Conservation (phyloP, 1,139 yeast genomes). For the Candida dubliniensis region DNA sequence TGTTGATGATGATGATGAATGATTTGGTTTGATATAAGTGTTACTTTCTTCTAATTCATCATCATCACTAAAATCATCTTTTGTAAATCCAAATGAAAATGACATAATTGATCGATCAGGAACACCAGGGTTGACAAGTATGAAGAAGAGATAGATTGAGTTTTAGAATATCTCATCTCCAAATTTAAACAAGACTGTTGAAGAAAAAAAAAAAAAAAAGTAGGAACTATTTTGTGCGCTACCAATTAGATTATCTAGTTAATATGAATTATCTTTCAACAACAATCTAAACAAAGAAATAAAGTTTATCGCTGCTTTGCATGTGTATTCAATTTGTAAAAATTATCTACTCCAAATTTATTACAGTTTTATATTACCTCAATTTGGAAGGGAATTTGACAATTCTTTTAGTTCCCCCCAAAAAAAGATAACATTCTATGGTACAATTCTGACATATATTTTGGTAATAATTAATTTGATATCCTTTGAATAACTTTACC, state of each 20-base stretch:
- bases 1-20: background rate
- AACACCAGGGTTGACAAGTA: background rate
- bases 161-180: background rate
- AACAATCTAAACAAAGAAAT: too few species aligned
- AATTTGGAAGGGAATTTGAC: too few species aligned
- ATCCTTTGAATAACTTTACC: too few species aligned
- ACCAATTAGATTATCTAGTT: background rate
- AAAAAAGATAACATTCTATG: too few species aligned
- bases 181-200: background rate
- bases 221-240: background rate
- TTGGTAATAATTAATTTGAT: too few species aligned
- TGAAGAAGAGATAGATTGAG: background rate
- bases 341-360: too few species aligned
- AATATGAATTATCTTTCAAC: too few species aligned
- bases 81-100: slow-evolving; percentile 55
- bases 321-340: too few species aligned
- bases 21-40: slow-evolving; percentile 1
- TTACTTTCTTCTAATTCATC: slow-evolving; percentile 11
- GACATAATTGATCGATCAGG: slow-evolving; percentile 31
- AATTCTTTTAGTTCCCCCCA: too few species aligned
- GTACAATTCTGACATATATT: too few species aligned
- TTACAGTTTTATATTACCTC: too few species aligned
- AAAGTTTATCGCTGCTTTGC: too few species aligned
- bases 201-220: background rate
- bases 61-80: slow-evolving; percentile 38